Base-by-base conservation (phyloP, 345 rosid species). In the Ceriops tagal region DNA sequence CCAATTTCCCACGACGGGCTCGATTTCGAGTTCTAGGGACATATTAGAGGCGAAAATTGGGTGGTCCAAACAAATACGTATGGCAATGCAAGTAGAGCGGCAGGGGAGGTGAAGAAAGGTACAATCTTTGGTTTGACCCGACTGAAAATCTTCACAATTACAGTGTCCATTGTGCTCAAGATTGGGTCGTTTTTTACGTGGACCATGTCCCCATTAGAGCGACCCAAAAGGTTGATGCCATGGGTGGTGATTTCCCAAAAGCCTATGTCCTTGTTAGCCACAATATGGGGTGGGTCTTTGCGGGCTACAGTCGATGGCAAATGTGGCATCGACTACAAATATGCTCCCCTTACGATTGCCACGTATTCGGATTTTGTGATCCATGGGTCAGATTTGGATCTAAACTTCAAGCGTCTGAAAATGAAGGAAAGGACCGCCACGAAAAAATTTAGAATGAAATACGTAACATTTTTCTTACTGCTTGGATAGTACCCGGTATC, bases 1-100 rank as follows among this genome's bases (percentile, higher is more conserved):
- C 22, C 7, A 9, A 28, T 34, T 18, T 35, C 24, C 10, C 75
- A 69, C 6, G 72, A 75, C 5, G 77, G 72, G 49, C 5, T 75
- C 24, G 77, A 69, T 53, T 64, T 72, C 37, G 74, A 75, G 64
- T 71, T 79, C 67, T 6, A 71, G 39, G 77, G 79, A 3, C 62
- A 72, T 7, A 5, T 39, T 49, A 10, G 5, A 15, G 43, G 68
- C 18, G 51, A 64, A 8, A 34, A 20, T 21, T 72, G 75, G 82
- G n/a, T 55, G 35, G 4, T 79, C 1, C 79, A 68, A 24, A 64
- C 73, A 18, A 79, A 75, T 56, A 4, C 68, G 6, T 75, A 71
- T 9, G 82, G 76, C 66, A 71, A 71, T 37, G 79, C 73, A 52
- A 75, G 68, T 7, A 16, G 43, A 11, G 26, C 26, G 15, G 1